A percentile compares a stretch with the other conserved stretches of the same genome.
phyloP scores from a whole-genome alignment of 108 stramenopile genomes.

The Schizochytrium sp. region DNA sequence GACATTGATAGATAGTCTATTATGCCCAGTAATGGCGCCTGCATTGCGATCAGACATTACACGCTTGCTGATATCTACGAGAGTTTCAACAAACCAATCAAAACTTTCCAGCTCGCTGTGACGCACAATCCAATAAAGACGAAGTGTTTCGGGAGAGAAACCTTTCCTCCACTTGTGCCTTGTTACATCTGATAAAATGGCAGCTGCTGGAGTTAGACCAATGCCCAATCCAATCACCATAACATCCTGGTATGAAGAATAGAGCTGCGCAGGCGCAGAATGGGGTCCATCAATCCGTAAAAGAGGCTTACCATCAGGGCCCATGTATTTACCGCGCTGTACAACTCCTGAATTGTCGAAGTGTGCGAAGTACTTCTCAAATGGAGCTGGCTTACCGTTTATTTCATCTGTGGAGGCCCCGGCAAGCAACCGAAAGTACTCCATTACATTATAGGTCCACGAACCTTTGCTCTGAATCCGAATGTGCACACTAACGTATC shows the following conservation, averaged over 20 bases:
- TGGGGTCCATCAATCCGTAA: slow-evolving; percentile 72
- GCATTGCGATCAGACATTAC: slow-evolving; percentile 1
- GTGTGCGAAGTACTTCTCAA: slow-evolving; percentile 29
- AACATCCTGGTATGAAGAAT: slow-evolving; percentile 63
- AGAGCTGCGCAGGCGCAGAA: slow-evolving; percentile 69
- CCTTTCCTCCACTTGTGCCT: slow-evolving; percentile 72
- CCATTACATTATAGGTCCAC: slow-evolving; percentile 52
- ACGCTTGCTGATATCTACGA: slow-evolving; percentile 41
- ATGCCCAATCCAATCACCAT: slow-evolving; percentile 71
- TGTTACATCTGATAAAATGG: slow-evolving; percentile 66
- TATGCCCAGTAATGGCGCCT: slow-evolving; percentile 35
- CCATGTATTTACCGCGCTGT: slow-evolving; percentile 61
- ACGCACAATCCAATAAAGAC: slow-evolving; percentile 71
- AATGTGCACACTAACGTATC: slow-evolving; percentile 69
- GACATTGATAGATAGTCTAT: slow-evolving; percentile 65
- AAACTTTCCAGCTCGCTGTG: slow-evolving; percentile 69
- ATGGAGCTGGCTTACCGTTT: background rate
- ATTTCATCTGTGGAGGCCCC: background rate
- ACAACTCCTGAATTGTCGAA: slow-evolving; percentile 56
- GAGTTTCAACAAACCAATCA: slow-evolving; percentile 66
- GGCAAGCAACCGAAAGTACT: slow-evolving; percentile 61
- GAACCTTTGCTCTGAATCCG: slow-evolving; percentile 64
- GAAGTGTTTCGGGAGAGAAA: slow-evolving; percentile 70
- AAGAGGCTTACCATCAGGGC: slow-evolving; percentile 67
- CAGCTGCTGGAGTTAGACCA: slow-evolving; percentile 69